Conservation (phyloP, 352 stramenopile genomes). For the Blastocystis sp. region DNA sequence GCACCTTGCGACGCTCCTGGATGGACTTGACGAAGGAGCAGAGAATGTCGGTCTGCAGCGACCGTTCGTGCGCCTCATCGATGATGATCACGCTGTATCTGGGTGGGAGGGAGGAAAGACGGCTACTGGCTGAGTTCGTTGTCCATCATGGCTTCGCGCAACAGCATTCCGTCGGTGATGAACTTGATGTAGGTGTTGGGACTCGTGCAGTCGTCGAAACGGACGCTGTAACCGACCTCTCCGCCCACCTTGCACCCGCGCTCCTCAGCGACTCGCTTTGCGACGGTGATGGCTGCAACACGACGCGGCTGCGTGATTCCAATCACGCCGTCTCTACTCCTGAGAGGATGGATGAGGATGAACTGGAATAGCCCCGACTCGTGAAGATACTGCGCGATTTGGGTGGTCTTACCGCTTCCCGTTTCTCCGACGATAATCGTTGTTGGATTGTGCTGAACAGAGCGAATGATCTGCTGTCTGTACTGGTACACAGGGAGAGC, state of each 20-base stretch:
- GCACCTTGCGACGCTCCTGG: slow-evolving; percentile 66
- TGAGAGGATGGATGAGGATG: background rate
- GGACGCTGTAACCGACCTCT: slow-evolving; percentile 75
- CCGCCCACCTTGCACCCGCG: slow-evolving; percentile 62
- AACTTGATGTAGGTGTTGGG: slow-evolving; percentile 82
- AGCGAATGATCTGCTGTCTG: background rate
- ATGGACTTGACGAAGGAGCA: slow-evolving; percentile 74
- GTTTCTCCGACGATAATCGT: slow-evolving; percentile 75
- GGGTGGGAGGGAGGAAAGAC: slow-evolving; percentile 62
- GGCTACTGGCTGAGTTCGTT: slow-evolving; percentile 60
- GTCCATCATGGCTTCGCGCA: slow-evolving; percentile 74
- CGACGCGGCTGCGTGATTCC: slow-evolving; percentile 78
- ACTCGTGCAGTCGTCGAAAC: slow-evolving; percentile 72
- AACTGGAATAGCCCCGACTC: slow-evolving; percentile 60
- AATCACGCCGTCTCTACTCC: slow-evolving; percentile 65
- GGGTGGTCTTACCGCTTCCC: slow-evolving; percentile 77
- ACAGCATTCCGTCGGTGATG: slow-evolving; percentile 86
- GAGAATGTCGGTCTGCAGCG: slow-evolving; percentile 91
- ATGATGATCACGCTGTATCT: slow-evolving; percentile 89
- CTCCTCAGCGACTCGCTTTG: slow-evolving; percentile 72
- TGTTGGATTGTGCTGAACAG: background rate
- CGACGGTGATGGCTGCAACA: slow-evolving; percentile 75
- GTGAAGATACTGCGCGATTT: slow-evolving; percentile 76
- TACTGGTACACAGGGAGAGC: background rate
- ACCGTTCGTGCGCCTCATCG: slow-evolving; percentile 92